phyloP scores from a whole-genome alignment of 1,139 yeast species.

The Candida sojae region DNA sequence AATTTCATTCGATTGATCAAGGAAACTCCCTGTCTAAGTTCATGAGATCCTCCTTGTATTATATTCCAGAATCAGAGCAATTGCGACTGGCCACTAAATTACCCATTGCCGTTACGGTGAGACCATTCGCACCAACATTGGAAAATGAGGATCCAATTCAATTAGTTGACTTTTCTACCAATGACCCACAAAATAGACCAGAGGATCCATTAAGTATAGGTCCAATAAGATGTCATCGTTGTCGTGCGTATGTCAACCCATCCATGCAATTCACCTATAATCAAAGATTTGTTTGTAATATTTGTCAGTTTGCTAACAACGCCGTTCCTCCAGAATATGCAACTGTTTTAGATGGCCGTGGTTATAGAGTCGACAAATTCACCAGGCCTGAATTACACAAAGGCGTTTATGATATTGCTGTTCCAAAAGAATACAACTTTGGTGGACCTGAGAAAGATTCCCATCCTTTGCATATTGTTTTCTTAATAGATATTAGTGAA shows the following conservation, averaged over 20 bases:
- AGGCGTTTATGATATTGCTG: constrained; percentile 86
- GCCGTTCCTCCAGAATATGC: constrained; percentile 68
- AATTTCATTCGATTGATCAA: constrained; percentile 72
- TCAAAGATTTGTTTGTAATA: constrained; percentile 75
- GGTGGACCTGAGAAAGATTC: constrained; percentile 29
- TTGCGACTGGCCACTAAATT: constrained; percentile 70
- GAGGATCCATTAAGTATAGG: constrained; percentile 46
- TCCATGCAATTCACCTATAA: constrained; percentile 71
- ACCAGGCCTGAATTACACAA: constrained; percentile 73
- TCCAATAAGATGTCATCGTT: constrained; percentile 88
- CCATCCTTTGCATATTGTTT: constrained; percentile 65
- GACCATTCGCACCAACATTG: constrained; percentile 76
- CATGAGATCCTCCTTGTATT: constrained; percentile 79
- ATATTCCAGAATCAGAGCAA: constrained; percentile 75
- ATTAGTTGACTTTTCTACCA: constrained; percentile 54
- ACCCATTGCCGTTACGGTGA: constrained; percentile 78
- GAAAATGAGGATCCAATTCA: constrained; percentile 62
- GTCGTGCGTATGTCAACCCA: constrained; percentile 89
- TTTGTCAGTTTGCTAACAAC: constrained; percentile 77
- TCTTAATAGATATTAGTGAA: constrained; percentile 73
- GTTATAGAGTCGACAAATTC: constrained; percentile 61
- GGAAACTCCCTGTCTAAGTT: constrained; percentile 83
- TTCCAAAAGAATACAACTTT: constrained; percentile 71
- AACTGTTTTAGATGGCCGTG: constrained; percentile 63
- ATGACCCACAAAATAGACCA: constrained; percentile 4